phyloP scores from a whole-genome alignment of 176 grass and related monocot species.

The Rhynchospora breviuscula region DNA sequence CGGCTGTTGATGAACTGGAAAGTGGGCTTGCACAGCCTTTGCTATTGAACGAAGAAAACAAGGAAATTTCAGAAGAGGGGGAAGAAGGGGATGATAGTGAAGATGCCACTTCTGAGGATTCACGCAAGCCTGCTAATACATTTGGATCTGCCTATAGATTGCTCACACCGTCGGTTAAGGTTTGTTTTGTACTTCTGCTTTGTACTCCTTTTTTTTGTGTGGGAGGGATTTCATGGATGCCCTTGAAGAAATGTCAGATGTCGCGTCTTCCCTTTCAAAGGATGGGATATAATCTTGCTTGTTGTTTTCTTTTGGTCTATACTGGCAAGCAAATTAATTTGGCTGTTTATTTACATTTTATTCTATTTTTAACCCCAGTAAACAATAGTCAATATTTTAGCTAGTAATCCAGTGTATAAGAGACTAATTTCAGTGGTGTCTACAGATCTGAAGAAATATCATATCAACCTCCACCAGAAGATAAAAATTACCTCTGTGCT shows the following conservation, averaged over 20 bases:
- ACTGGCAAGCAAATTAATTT: background rate
- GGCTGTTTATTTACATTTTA: background rate
- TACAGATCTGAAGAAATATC: background rate
- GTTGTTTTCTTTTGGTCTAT: background rate
- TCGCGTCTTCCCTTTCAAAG: background rate
- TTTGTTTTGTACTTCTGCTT: conserved; percentile 13
- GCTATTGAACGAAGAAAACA: conserved; percentile 39
- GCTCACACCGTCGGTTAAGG: conserved; percentile 93
- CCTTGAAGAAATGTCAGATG: background rate
- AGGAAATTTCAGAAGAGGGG: conserved; percentile 56
- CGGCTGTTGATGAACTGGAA: conserved; percentile 46
- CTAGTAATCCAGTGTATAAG: background rate
- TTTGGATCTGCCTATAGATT: conserved; percentile 89
- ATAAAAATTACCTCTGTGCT: background rate
- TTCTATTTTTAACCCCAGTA: background rate
- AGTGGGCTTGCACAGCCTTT: conserved; percentile 71
- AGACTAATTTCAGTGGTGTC: background rate
- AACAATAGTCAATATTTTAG: background rate
- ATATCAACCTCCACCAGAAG: background rate
- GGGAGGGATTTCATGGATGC: background rate
- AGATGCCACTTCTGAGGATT: conserved; percentile 63
- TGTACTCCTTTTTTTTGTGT: background rate
- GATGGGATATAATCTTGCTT: background rate
- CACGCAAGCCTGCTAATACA: conserved; percentile 63
- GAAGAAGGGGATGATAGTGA: conserved; percentile 60